Conservation (phyloP, 2,329 filamentous ascomycete genomes). For the Stagonosporopsis cucurbitacearum region DNA sequence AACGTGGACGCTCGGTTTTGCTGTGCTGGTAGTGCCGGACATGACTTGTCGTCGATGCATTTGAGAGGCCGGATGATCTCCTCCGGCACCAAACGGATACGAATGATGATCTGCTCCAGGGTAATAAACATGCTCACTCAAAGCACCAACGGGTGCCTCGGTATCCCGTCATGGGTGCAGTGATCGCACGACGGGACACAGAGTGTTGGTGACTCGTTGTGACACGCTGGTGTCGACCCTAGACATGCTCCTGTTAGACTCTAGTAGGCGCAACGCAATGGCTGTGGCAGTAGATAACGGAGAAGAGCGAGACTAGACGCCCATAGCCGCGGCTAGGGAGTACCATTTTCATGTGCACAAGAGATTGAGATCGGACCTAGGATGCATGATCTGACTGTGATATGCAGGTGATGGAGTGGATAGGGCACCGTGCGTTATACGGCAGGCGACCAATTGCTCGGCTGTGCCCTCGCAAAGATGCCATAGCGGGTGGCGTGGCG, state of each 20-base stretch:
- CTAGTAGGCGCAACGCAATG: too few species aligned
- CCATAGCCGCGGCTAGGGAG: not conserved
- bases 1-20: not conserved
- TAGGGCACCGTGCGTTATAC: not conserved
- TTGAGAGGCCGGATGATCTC: not conserved
- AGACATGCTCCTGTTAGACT: not conserved
- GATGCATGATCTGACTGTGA: constrained; percentile 9
- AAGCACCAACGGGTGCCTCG: not conserved
- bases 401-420: not conserved
- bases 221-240: not conserved
- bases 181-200: not conserved
- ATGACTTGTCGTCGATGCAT: constrained; percentile 4
- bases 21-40: not conserved
- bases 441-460: not conserved
- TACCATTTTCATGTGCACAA: not conserved
- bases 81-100: not conserved
- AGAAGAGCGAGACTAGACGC: not conserved
- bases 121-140: not conserved
- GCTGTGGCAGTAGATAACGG: not conserved
- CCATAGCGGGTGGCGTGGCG: not conserved
- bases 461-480: not conserved
- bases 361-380: not conserved
- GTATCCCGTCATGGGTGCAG: not conserved
- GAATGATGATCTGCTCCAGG: not conserved
- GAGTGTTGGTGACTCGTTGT: not conserved